These are phyloP conservation scores for Arctium lappa DNA, from an alignment of 129 eudicot genomes.

Conservation along the genomic window DNA sequence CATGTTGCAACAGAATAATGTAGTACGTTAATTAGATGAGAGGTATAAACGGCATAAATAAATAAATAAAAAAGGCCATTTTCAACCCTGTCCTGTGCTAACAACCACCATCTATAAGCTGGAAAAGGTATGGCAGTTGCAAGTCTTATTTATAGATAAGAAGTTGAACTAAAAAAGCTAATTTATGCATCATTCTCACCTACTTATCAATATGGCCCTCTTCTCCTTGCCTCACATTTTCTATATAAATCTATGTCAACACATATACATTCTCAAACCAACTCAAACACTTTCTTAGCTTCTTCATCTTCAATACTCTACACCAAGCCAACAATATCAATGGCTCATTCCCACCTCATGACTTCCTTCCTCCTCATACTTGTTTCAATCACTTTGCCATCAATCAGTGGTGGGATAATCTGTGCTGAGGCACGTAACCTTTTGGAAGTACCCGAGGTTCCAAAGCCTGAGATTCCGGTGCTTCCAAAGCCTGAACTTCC, in stretches of 20 bases:
- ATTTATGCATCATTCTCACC: background rate
- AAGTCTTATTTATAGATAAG: background rate
- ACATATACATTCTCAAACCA: background rate
- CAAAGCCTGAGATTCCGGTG: constrained; percentile 1
- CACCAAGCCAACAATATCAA: background rate
- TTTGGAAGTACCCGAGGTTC: constrained; percentile 24
- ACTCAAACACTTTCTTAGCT: background rate
- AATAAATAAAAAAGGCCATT: background rate
- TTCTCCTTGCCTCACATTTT: background rate
- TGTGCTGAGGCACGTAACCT: constrained; percentile 18
- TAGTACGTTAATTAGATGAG: too few relatives aligned
- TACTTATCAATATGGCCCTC: background rate
- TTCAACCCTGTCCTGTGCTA: background rate
- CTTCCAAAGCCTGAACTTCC: background rate
- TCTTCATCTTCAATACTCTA: background rate
- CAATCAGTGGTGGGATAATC: background rate
- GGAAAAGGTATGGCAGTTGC: background rate
- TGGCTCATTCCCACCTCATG: constrained; percentile 9
- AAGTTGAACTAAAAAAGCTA: constrained; percentile 9
- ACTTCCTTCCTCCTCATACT: constrained; percentile 8
- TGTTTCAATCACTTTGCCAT: constrained; percentile 14
- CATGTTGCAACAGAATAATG: too few relatives aligned
- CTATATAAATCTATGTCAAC: constrained; percentile 3
- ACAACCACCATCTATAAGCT: background rate
- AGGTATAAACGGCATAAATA: too few relatives aligned